Percentiles rank a stretch among this genome's conserved stretches.
phyloP scores from a whole-genome alignment of 1,284 basidiomycete genomes.

The Trichosporon faecale region DNA sequence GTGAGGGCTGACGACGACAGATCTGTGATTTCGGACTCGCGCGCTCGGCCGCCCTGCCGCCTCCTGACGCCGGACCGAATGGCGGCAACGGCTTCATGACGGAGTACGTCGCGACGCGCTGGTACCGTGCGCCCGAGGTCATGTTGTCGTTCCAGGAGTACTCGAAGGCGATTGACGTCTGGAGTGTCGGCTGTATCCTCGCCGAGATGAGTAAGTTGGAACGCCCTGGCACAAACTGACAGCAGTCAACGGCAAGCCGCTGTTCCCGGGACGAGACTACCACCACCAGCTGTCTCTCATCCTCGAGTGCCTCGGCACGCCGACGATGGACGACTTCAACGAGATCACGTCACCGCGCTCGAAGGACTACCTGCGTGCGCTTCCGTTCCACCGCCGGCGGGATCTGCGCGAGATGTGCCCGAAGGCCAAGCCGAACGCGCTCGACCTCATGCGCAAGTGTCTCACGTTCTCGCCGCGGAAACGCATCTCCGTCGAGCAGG shows the following conservation, averaged over 20 bases:
- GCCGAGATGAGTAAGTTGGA: constrained; percentile 71
- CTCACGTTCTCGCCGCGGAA: constrained; percentile 87
- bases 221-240: constrained; percentile 11
- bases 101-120: constrained; percentile 88
- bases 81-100: constrained; percentile 89
- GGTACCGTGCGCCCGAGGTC: constrained; percentile 92
- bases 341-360: constrained; percentile 73
- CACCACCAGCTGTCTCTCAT: constrained; percentile 58
- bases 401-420: constrained; percentile 73
- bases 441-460: constrained; percentile 85
- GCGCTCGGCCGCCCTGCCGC: constrained; percentile 68
- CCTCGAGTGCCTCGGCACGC: constrained; percentile 60
- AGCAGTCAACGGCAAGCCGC: constrained; percentile 70
- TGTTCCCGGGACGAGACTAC: constrained; percentile 74
- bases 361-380: constrained; percentile 61
- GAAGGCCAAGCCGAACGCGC: constrained; percentile 76
- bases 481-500: constrained; percentile 85
- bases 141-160: constrained; percentile 96
- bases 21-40: constrained; percentile 92
- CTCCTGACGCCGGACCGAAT: constrained; percentile 69
- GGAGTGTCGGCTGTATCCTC: constrained; percentile 88
- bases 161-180: constrained; percentile 86
- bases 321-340: constrained; percentile 62
- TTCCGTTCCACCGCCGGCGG: constrained; percentile 84
- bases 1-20: constrained; percentile 38